Conservation (phyloP, 1,139 yeast genomes). For the Kurtzmaniella quercitrusa region DNA sequence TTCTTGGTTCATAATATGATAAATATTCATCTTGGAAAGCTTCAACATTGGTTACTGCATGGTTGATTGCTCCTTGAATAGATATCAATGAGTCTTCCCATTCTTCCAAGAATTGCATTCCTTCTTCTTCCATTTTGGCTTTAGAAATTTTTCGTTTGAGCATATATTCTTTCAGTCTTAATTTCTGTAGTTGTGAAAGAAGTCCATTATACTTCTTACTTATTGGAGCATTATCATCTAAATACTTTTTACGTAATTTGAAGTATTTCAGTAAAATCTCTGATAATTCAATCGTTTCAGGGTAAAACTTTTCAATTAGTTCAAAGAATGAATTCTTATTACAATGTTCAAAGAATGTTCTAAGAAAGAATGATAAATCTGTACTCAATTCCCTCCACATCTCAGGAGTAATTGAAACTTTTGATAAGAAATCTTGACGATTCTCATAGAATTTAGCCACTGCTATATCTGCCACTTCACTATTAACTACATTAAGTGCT, state of each 20-base stretch:
- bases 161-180: slow-evolving; percentile 7
- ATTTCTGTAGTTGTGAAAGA: slow-evolving; percentile 15
- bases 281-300: slow-evolving; percentile 77
- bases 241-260: slow-evolving; percentile 35
- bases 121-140: neutral
- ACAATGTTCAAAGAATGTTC: slow-evolving; percentile 67
- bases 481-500: slow-evolving; percentile 61
- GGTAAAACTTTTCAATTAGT: slow-evolving; percentile 68
- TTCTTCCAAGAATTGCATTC: neutral
- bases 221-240: slow-evolving; percentile 26
- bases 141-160: slow-evolving; percentile 1
- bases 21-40: slow-evolving; percentile 7
- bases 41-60: slow-evolving; percentile 7
- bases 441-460: slow-evolving; percentile 58
- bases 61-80: slow-evolving; percentile 7
- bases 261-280: slow-evolving; percentile 52
- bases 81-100: neutral
- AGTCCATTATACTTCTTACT: slow-evolving; percentile 15
- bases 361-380: slow-evolving; percentile 69
- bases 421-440: slow-evolving; percentile 58
- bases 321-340: slow-evolving; percentile 47
- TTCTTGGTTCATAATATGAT: slow-evolving; percentile 32
- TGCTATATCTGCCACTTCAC: slow-evolving; percentile 63
- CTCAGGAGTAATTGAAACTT: slow-evolving; percentile 52
- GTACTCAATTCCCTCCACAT: slow-evolving; percentile 71